Conservation (phyloP, 2,329 filamentous ascomycete genomes). For the Aspergillus sp. region DNA sequence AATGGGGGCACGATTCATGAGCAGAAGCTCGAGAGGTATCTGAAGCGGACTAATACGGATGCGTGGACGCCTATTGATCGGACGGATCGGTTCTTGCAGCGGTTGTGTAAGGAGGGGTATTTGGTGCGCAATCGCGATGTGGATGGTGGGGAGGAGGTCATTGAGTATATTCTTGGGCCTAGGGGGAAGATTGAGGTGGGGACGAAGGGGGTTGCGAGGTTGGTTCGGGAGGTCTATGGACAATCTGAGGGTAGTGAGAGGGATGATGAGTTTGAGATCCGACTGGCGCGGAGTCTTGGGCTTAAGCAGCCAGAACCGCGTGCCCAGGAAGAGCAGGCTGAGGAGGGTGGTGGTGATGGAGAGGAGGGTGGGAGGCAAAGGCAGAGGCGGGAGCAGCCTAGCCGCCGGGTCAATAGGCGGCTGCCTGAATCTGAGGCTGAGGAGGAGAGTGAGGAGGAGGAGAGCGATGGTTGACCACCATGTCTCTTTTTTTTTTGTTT, state of each 20-base stretch:
- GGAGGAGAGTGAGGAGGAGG: conserved; percentile 13
- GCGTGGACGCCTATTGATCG: conserved; percentile 72
- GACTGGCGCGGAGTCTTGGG: conserved; percentile 64
- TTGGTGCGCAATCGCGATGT: conserved; percentile 72
- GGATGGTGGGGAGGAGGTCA: conserved; percentile 69
- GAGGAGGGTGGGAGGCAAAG: conserved; percentile 6
- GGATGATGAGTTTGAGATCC: conserved; percentile 57
- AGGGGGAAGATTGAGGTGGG: conserved; percentile 84
- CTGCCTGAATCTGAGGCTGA: conserved; percentile 1
- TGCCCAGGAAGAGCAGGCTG: neutral
- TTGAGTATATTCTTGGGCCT: conserved; percentile 82
- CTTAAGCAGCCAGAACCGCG: conserved; percentile 36
- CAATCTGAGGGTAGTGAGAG: conserved; percentile 22
- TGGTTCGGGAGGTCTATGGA: conserved; percentile 63
- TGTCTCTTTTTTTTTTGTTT: neutral
- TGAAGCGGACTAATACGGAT: conserved; percentile 73
- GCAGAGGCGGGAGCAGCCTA: neutral
- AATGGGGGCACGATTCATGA: conserved; percentile 74
- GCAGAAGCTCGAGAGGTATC: conserved; percentile 72
- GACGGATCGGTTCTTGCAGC: conserved; percentile 72
- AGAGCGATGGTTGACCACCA: conserved; percentile 13
- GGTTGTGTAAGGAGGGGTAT: conserved; percentile 81
- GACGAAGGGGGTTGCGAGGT: conserved; percentile 68
- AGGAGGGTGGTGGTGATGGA: conserved; percentile 8
- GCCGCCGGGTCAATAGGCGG: neutral